A percentile compares a stretch with the other conserved stretches of the same genome.
Evolutionary conservation across 192 early-diverging fungal species (phyloP).

Genomic region (Phycomyces nitens): DNA sequence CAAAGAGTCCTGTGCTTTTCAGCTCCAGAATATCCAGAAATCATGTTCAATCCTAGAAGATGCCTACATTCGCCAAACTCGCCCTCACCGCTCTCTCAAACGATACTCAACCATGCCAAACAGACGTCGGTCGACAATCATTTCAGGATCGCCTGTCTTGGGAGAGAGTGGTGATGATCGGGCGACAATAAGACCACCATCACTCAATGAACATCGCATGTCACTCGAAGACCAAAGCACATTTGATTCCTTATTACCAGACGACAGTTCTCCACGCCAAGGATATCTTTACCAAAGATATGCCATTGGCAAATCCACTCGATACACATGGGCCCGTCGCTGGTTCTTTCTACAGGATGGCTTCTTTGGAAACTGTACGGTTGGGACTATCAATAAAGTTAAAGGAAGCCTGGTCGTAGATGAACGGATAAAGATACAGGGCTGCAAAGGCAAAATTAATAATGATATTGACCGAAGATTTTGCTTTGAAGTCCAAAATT

Average conservation of each 20-base stretch:
- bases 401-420: constrained; percentile 33
- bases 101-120: constrained; percentile 8
- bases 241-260: neutral
- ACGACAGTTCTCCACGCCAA: constrained; percentile 51
- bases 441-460: constrained; percentile 52
- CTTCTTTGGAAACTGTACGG: constrained; percentile 45
- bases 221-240: neutral
- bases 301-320: constrained; percentile 40
- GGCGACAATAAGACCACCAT: too few species aligned
- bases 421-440: constrained; percentile 50
- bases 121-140: neutral
- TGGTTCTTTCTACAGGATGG: constrained; percentile 65
- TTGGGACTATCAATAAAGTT: constrained; percentile 38
- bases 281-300: constrained; percentile 57
- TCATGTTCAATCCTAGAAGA: constrained; percentile 26
- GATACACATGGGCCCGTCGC: constrained; percentile 48
- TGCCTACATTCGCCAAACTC: constrained; percentile 13
- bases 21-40: constrained; percentile 28
- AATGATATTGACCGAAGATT: constrained; percentile 60
- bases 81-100: constrained; percentile 23
- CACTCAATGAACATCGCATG: too few species aligned
- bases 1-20: constrained; percentile 28
- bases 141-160: neutral
- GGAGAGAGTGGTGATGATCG: too few species aligned
- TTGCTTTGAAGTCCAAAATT: constrained; percentile 66